Evolutionary conservation across 2,329 filamentous ascomycete genomes (phyloP).

Genomic region (Hysterium pulicare): DNA sequence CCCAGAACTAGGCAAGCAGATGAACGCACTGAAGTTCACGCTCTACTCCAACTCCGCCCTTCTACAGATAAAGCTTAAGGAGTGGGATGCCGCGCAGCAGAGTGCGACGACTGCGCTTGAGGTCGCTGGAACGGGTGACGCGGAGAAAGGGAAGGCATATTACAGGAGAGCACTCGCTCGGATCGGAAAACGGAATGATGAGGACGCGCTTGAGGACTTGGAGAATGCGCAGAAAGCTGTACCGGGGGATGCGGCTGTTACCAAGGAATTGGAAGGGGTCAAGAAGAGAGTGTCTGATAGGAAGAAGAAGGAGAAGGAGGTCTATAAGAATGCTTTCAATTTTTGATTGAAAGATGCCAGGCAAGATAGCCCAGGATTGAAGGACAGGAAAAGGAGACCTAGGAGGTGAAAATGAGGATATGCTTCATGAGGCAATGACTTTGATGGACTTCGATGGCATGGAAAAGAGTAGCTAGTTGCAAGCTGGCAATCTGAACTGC

Average conservation of each 20-base stretch:
- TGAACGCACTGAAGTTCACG: slow-evolving; percentile 74
- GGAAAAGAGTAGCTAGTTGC: too few species aligned
- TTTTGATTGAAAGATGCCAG: too few species aligned
- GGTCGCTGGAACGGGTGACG: slow-evolving; percentile 59
- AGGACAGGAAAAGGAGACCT: too few species aligned
- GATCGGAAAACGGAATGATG: slow-evolving; percentile 77
- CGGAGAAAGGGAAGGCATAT: slow-evolving; percentile 83
- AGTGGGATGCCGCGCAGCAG: slow-evolving; percentile 66
- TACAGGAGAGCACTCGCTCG: slow-evolving; percentile 79
- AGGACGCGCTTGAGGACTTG: slow-evolving; percentile 57
- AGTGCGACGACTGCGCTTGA: slow-evolving; percentile 72
- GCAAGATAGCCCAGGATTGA: too few species aligned
- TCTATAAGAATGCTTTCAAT: slow-evolving; percentile 85
- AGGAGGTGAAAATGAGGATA: too few species aligned
- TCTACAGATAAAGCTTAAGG: slow-evolving; percentile 74
- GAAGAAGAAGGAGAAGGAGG: slow-evolving; percentile 84
- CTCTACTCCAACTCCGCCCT: slow-evolving; percentile 88
- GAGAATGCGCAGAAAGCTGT: slow-evolving; percentile 43
- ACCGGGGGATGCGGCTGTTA: slow-evolving; percentile 71
- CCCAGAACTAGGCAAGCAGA: slow-evolving; percentile 61
- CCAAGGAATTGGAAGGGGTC: slow-evolving; percentile 70
- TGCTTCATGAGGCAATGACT: too few species aligned
- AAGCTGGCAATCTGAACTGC: too few species aligned
- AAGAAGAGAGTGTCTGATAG: slow-evolving; percentile 73
- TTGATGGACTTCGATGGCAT: too few species aligned